phyloP scores from a whole-genome alignment of 169 alveolate genomes.

The Cyclospora cayetanensis region DNA sequence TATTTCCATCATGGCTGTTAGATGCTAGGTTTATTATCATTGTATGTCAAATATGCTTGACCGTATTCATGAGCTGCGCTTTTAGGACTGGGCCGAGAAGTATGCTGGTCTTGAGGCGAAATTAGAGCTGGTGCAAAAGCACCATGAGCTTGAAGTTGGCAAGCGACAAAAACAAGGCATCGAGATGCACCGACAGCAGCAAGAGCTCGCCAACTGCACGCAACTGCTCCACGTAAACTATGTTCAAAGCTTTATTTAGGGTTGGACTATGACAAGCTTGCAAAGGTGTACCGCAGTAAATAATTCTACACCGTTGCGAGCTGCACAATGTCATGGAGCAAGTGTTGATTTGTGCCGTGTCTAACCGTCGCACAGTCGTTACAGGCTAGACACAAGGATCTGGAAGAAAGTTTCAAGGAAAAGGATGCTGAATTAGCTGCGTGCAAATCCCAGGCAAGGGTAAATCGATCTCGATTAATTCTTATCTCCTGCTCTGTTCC shows the following conservation, averaged over 20 bases:
- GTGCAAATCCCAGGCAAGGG: conserved; percentile 44
- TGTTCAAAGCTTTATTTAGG: too few relatives aligned
- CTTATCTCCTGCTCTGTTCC: not conserved
- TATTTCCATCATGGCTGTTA: too few relatives aligned
- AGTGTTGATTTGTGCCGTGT: too few relatives aligned
- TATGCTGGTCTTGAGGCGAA: conserved; percentile 14
- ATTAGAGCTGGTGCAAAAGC: not conserved
- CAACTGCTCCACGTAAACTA: conserved; percentile 1
- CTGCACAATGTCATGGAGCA: too few relatives aligned
- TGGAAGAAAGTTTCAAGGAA: conserved; percentile 21
- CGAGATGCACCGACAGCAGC: conserved; percentile 44
- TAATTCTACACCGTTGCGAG: too few relatives aligned
- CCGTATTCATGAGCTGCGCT: too few relatives aligned
- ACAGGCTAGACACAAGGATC: conserved; percentile 26
- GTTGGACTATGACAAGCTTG: too few relatives aligned
- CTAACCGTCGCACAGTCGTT: too few relatives aligned
- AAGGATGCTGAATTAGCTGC: conserved; percentile 46
- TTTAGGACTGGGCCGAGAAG: conserved; percentile 51
- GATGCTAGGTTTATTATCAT: too few relatives aligned
- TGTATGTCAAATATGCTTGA: too few relatives aligned
- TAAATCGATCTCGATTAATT: too few relatives aligned
- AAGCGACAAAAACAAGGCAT: conserved; percentile 4
- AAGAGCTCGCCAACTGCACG: conserved; percentile 35
- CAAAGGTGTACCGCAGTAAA: too few relatives aligned
- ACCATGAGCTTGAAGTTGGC: conserved; percentile 29